phyloP scores from a whole-genome alignment of 768 basidiomycete species.

The Polyporus arcularius region DNA sequence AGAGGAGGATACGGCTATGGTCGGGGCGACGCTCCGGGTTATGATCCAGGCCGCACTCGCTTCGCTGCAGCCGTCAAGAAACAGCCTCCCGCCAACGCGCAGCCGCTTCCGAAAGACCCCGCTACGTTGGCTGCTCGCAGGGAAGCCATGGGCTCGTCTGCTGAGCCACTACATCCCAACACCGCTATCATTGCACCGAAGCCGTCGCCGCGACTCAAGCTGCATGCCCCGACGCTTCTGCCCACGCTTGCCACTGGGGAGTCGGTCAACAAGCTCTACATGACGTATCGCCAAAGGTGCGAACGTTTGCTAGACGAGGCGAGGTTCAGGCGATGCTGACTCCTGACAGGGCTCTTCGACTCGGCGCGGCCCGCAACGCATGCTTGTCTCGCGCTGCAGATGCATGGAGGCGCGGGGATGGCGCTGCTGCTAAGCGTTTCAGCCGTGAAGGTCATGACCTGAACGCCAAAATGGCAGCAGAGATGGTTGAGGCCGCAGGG shows the following conservation, averaged over 20 bases:
- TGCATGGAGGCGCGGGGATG: constrained; percentile 94
- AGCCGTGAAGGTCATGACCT: constrained; percentile 92
- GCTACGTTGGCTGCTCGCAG: constrained; percentile 51
- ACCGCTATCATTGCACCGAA: constrained; percentile 76
- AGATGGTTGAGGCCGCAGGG: constrained; percentile 85
- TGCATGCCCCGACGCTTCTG: constrained; percentile 79
- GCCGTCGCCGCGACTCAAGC: constrained; percentile 81
- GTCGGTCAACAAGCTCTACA: constrained; percentile 76
- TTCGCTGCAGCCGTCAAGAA: constrained; percentile 93
- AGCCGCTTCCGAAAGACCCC: constrained; percentile 29
- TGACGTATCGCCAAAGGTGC: constrained; percentile 70
- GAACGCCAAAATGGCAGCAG: constrained; percentile 86
- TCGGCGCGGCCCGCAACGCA: constrained; percentile 92
- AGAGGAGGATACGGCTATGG: constrained; percentile 40
- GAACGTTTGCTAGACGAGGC: neutral
- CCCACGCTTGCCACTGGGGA: constrained; percentile 91
- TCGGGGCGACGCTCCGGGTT: constrained; percentile 43
- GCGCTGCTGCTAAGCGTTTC: constrained; percentile 93
- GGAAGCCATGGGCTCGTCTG: constrained; percentile 58
- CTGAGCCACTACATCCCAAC: constrained; percentile 63
- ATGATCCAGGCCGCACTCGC: constrained; percentile 86
- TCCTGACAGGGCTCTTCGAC: constrained; percentile 69
- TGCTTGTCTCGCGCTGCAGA: constrained; percentile 94
- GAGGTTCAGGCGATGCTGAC: neutral
- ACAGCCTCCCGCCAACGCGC: constrained; percentile 28